phyloP scores from a whole-genome alignment of 495 filamentous ascomycete genomes.

The Lasiosphaeriaceae sp. region DNA sequence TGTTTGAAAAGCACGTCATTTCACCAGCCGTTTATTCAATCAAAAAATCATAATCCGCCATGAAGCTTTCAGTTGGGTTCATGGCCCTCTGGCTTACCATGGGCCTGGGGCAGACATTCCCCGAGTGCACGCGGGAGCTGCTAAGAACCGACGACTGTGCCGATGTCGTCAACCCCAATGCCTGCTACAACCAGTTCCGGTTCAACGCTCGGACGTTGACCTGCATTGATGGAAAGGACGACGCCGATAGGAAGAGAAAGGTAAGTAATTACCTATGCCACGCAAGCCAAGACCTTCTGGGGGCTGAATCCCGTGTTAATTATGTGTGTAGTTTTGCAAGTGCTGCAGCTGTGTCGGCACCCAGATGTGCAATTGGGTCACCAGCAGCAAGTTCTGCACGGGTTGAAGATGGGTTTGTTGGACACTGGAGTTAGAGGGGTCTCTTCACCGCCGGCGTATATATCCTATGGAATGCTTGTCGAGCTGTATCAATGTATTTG shows the following conservation, averaged over 20 bases:
- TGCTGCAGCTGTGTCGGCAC: too few relatives aligned
- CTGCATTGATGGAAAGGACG: slow-evolving; percentile 36
- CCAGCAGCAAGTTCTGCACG: too few relatives aligned
- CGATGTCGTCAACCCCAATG: slow-evolving; percentile 39
- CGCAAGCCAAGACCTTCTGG: too few relatives aligned
- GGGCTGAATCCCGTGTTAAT: too few relatives aligned
- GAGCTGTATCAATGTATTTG: too few relatives aligned
- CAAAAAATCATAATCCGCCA: background rate
- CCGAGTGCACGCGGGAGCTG: slow-evolving; percentile 33
- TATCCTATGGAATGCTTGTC: too few relatives aligned
- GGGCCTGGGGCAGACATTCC: slow-evolving; percentile 24
- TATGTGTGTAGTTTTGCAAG: too few relatives aligned
- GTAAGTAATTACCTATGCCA: slow-evolving; percentile 9
- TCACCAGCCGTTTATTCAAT: background rate
- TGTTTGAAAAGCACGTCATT: too few relatives aligned
- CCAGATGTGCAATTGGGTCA: too few relatives aligned
- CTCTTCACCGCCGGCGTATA: too few relatives aligned
- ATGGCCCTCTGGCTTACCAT: slow-evolving; percentile 22
- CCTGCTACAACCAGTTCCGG: slow-evolving; percentile 43
- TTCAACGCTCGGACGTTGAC: slow-evolving; percentile 35
- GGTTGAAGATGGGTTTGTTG: too few relatives aligned
- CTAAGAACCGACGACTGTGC: slow-evolving; percentile 36
- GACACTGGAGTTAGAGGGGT: too few relatives aligned
- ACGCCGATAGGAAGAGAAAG: slow-evolving; percentile 31
- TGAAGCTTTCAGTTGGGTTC: slow-evolving; percentile 27